Evolutionary conservation across 306 rosid genomes (phyloP), one percentile per base, ranked within the genome.

Genomic region (Pueraria montana): DNA sequence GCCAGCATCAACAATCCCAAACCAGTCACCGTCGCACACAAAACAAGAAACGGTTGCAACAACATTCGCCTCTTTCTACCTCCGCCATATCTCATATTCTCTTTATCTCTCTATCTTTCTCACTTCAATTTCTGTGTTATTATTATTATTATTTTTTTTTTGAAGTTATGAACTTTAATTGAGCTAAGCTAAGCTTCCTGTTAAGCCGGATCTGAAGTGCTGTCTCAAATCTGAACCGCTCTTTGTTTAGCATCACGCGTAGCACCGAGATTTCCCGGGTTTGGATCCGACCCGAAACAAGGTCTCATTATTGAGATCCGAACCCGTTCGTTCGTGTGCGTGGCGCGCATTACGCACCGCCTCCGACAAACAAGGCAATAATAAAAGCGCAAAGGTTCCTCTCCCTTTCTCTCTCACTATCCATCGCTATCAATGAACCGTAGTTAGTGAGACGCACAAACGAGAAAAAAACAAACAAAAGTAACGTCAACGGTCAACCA

Each of bases 41-140:
- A 23, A 34, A 90, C 77, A 32, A 88, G 61, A 80, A 91, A 83
- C 2, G 90, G 85, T 21, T 82, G 91, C 27, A 84, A 55, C 58
- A 88, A 52, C 80, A 84, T 68, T 69, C 87, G 81, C 76, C 90
- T 88, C 89, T 87, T 89, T 79, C 94, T 86, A 26, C 85, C 84
- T 45, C 91, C 85, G 30, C 90, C 92, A 82, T 90, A 82, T 87
- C 86, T 90, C 96, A 89, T n/a, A n/a, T 90, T 78, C 77, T 85
- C 74, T 26, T 32, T 27, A 26, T 32, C 49, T 24, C 53, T 42
- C 53, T 43, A 38, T 8, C 20, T 26, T 24, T 53, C 14, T 58
- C 23, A 3, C 30, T 67, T 5, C 20, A 38, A 67, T 21, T 56
- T 21, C 20, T 5, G 40, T 14, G n/a, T n/a, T n/a, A n/a, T 59